These are phyloP conservation scores for Ambrosiella xylebori DNA, from an alignment of 2,329 filamentous ascomycete genomes.

Conservation along the genomic window DNA sequence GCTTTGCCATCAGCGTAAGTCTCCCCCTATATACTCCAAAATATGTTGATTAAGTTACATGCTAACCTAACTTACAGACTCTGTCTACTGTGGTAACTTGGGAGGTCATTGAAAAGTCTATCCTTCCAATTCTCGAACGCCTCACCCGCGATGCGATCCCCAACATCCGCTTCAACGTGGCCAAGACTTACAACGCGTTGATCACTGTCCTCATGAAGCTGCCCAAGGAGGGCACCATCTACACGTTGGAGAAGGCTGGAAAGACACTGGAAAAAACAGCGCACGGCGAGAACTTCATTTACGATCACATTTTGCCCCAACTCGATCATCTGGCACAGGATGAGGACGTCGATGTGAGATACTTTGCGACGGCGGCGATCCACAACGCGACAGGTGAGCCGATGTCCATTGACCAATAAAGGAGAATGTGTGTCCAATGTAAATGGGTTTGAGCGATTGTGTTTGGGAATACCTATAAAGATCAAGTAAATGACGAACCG, in stretches of 20 bases:
- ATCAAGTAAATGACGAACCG: constrained; percentile 1
- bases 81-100: constrained; percentile 84
- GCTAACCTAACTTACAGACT: constrained; percentile 41
- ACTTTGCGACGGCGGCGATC: constrained; percentile 85
- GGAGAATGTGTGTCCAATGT: not conserved
- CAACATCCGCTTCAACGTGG: constrained; percentile 98
- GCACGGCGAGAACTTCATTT: constrained; percentile 62
- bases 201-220: constrained; percentile 84
- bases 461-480: constrained; percentile 5
- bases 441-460: not conserved
- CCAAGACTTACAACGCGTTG: constrained; percentile 85
- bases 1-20: constrained; percentile 92
- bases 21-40: not conserved
- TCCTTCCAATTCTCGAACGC: constrained; percentile 90
- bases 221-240: constrained; percentile 73
- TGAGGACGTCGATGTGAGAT: constrained; percentile 93
- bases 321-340: constrained; percentile 93
- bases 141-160: constrained; percentile 89
- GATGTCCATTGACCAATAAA: constrained; percentile 46
- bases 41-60: not conserved
- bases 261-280: constrained; percentile 45
- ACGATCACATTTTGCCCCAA: constrained; percentile 72
- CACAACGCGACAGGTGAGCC: constrained; percentile 40
- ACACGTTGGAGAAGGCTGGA: constrained; percentile 67
- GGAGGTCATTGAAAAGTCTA: constrained; percentile 80